Evolutionary conservation across 352 stramenopile genomes (phyloP).

Genomic region (Globisporangium sylvaticum): DNA sequence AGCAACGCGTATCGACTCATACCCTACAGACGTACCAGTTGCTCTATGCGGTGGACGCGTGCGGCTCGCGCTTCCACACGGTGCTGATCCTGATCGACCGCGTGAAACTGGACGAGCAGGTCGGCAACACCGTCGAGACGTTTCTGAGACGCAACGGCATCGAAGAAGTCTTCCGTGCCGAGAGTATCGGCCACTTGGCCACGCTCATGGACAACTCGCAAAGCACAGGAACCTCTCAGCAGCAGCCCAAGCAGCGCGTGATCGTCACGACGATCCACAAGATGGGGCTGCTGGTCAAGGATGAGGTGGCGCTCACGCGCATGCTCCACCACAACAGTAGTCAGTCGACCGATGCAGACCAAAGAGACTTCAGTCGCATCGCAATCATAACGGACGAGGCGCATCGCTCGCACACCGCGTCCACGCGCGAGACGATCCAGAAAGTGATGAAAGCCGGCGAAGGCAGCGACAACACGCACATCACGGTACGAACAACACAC

Average conservation of each 20-base stretch:
- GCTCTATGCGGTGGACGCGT: conserved; percentile 44
- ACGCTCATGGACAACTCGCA: conserved; percentile 30
- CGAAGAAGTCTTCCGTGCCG: conserved; percentile 63
- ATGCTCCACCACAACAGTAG: conserved; percentile 46
- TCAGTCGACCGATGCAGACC: neutral
- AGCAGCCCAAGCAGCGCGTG: conserved; percentile 38
- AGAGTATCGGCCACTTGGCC: conserved; percentile 70
- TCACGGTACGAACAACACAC: conserved; percentile 27
- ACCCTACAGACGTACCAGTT: conserved; percentile 51
- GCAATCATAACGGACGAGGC: conserved; percentile 84
- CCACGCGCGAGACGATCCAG: conserved; percentile 65
- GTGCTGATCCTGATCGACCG: conserved; percentile 75
- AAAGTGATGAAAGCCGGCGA: conserved; percentile 54
- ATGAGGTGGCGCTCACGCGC: conserved; percentile 62
- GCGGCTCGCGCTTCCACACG: conserved; percentile 57
- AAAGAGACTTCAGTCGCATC: conserved; percentile 41
- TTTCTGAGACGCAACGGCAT: conserved; percentile 74
- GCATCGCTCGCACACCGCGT: conserved; percentile 69
- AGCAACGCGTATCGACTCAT: neutral
- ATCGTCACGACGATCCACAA: conserved; percentile 85
- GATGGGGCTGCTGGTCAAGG: conserved; percentile 61
- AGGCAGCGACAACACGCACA: conserved; percentile 25
- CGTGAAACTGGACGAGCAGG: conserved; percentile 82
- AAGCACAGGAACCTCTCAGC: neutral
- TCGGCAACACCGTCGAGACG: conserved; percentile 63